These are phyloP conservation scores for Megacollybia marginata DNA, from an alignment of 768 basidiomycete species.

Conservation along the genomic window DNA sequence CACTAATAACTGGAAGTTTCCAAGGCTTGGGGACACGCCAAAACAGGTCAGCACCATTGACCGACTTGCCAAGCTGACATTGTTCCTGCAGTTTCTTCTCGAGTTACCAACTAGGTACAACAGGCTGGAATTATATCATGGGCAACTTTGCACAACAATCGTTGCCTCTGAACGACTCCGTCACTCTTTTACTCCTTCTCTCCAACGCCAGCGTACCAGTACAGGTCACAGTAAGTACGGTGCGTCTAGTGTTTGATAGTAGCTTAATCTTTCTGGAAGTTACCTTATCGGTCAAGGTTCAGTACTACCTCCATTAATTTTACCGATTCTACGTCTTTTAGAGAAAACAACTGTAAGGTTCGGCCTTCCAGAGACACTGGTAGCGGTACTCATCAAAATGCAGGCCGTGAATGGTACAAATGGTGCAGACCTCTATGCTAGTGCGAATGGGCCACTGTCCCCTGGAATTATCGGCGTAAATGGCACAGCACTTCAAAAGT, in stretches of 20 bases:
- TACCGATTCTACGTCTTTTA: conserved; percentile 40
- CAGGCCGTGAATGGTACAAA: conserved; percentile 28
- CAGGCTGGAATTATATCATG: conserved; percentile 36
- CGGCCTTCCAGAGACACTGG: conserved; percentile 15
- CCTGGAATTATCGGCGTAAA: conserved; percentile 3
- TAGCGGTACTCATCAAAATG: too few species aligned
- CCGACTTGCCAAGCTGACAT: background rate
- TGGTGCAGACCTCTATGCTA: conserved; percentile 30
- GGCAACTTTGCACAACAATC: conserved; percentile 48
- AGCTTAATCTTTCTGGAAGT: conserved; percentile 18
- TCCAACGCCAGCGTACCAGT: conserved; percentile 29
- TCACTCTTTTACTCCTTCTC: conserved; percentile 38
- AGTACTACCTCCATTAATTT: conserved; percentile 36
- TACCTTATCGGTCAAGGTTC: conserved; percentile 54
- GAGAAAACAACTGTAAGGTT: conserved; percentile 39
- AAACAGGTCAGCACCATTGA: conserved; percentile 27
- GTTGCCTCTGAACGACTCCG: conserved; percentile 43
- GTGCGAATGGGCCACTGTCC: conserved; percentile 5
- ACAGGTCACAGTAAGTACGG: conserved; percentile 34
- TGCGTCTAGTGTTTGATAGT: background rate
- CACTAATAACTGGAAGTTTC: conserved; percentile 41
- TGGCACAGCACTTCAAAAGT: conserved; percentile 19
- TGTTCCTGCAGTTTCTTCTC: conserved; percentile 32
- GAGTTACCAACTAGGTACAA: conserved; percentile 29
- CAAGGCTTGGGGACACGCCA: conserved; percentile 46